Percentiles rank a stretch among this genome's conserved stretches.
Evolutionary conservation across 2,329 filamentous ascomycete genomes (phyloP).

Genomic region (Immersiporthe knoxdaviesiana): DNA sequence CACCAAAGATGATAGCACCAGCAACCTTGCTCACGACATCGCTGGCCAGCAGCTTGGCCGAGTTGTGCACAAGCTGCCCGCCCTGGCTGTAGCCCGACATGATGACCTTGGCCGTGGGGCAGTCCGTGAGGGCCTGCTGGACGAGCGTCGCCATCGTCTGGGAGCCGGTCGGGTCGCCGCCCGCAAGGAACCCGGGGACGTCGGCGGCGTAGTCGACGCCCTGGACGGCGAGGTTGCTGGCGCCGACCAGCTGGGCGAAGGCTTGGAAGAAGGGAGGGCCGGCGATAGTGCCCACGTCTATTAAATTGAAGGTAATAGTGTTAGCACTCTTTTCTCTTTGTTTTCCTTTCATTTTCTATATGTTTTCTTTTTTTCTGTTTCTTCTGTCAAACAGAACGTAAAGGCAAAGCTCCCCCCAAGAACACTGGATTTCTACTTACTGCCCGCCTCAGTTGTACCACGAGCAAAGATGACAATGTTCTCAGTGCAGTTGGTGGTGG

Average conservation of each 20-base stretch:
- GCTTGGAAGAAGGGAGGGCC: conserved; percentile 35
- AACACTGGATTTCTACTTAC: background rate
- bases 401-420: background rate
- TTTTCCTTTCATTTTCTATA: no score
- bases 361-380: background rate
- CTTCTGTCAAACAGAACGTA: background rate
- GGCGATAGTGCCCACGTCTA: conserved; percentile 34
- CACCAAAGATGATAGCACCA: conserved; percentile 22
- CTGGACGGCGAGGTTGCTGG: conserved; percentile 33
- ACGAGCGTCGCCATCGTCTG: conserved; percentile 19
- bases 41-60: conserved; percentile 17
- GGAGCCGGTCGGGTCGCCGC: conserved; percentile 33
- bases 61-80: conserved; percentile 34
- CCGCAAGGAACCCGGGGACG: conserved; percentile 32
- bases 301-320: no score
- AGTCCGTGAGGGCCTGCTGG: conserved; percentile 10
- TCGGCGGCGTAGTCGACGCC: conserved; percentile 36
- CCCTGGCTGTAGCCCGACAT: conserved; percentile 42
- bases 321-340: background rate
- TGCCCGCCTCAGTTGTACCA: conserved; percentile 36
- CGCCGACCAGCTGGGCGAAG: conserved; percentile 28
- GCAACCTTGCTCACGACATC: conserved; percentile 6
- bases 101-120: conserved; percentile 42
- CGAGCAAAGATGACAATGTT: conserved; percentile 37
- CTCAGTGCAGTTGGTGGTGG: conserved; percentile 19